phyloP scores from a whole-genome alignment of 2,329 filamentous ascomycete genomes.

The Parafenestella ontariensis region DNA sequence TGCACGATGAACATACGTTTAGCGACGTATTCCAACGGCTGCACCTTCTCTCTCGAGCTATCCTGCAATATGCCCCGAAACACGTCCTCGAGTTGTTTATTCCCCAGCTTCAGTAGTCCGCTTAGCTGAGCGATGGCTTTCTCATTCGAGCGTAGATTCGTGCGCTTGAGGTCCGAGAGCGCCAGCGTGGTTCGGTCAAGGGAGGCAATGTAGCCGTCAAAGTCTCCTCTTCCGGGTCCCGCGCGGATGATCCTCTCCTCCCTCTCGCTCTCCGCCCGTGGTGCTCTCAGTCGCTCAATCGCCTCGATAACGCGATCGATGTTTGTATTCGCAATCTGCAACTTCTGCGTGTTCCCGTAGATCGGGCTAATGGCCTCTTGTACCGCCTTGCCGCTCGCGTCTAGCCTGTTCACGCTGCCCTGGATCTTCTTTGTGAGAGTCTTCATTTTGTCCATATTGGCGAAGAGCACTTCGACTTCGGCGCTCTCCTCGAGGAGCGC shows the following conservation, averaged over 20 bases:
- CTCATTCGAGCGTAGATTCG: constrained; percentile 92
- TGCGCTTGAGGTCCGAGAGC: constrained; percentile 81
- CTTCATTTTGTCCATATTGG: constrained; percentile 87
- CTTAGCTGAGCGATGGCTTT: constrained; percentile 83
- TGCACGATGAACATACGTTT: constrained; percentile 66
- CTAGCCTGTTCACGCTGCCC: constrained; percentile 80
- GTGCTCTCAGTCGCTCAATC: constrained; percentile 87
- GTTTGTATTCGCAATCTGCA: constrained; percentile 88
- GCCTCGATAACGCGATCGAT: constrained; percentile 85
- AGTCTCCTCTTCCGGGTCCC: constrained; percentile 68
- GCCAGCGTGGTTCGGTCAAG: constrained; percentile 88
- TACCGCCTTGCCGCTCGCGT: constrained; percentile 87
- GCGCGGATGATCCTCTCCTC: constrained; percentile 91
- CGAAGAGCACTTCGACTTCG: constrained; percentile 70
- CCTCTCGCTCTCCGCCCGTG: constrained; percentile 88
- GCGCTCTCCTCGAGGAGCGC: constrained; percentile 71
- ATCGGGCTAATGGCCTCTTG: constrained; percentile 91
- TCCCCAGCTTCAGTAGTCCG: constrained; percentile 78
- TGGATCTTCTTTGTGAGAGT: constrained; percentile 95
- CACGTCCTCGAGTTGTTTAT: constrained; percentile 80
- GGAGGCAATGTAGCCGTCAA: constrained; percentile 85
- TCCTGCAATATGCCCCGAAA: constrained; percentile 82
- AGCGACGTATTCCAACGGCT: constrained; percentile 90
- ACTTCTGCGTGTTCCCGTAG: constrained; percentile 86
- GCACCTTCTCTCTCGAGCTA: constrained; percentile 75